Base-by-base conservation (phyloP, 305 asterid genomes). In the Salvia sclarea region DNA sequence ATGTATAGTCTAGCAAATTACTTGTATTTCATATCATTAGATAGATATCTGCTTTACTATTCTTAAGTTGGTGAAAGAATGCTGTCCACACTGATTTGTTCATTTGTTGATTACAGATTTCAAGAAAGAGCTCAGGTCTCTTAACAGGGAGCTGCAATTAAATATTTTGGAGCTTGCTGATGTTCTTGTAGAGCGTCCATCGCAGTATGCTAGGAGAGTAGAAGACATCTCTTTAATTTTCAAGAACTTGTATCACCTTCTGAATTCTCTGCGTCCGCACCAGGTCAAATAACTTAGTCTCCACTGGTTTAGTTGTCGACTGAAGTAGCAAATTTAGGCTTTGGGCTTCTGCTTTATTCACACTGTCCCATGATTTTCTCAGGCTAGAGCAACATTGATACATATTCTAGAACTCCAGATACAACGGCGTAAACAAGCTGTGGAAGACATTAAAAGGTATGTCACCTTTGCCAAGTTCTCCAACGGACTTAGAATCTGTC, bases 311-410 rank as follows among this genome's bases (percentile, higher is more conserved):
- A n/a, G 43, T 54, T 59, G 24, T 64, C 58, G 12, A 38, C 60
- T 65, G 43, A 33, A 62, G 69, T 55, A 66, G 24, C 40, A 61
- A 7, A 41, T 31, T n/a, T 47, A 30, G 48, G 58, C 33, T 28
- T 64, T 76, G 60, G 14, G 40, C 43, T 61, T 82, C 69, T 67
- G 25, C 28, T 25, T 71, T 69, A 24, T 24, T 62, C 30, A 57
- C 65, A 17, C 12, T 52, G 65, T 62, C 13, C 56, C 61, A 8
- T 60, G 64, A 62, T 49, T 17, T 35, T 76, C 22, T 66, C 82
- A 92, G 98, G 98, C 97, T 73, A 87, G 98, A 75, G 96, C 98
- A 21, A 93, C 98, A 33, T 76, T 93, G 59, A 87, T 90, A 73
- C 97, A 93, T 71, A 88, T 93, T 73, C 84, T 93, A 75, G 97